Base-by-base conservation (phyloP, 2,329 filamentous ascomycete species). In the Cytospora schulzeri region DNA sequence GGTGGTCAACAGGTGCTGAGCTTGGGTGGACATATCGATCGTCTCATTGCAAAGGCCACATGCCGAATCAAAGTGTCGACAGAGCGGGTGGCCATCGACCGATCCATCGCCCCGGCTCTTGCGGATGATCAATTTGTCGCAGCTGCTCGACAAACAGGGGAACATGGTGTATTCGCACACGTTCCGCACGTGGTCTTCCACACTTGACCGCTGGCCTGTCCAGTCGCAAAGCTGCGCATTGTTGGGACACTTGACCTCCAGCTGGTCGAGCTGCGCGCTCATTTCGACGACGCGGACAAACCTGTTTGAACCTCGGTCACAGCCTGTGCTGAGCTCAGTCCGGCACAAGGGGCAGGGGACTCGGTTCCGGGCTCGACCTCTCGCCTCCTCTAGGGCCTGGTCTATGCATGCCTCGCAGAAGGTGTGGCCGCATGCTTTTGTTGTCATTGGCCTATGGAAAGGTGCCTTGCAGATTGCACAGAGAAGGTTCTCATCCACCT, bases 391-490 rank as follows among this genome's bases (percentile, higher is more conserved):
- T 38, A 58, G 45, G 31, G 81, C 77, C 66, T 79, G 76, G 53
- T 75, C 70, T 29, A 89, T 77, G 70, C 87, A 90, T 5, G 78
- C 77, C 59, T 82, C 81, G 70, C 87, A 90, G 71, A 90, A 90
- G 15, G 85, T 87, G 72, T 90, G 87, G 64, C 88, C 84, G 74
- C 87, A 90, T 9, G 78, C 76, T 15, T 68, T 69, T 0, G 86
- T 88, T 51, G 86, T 87, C 56, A 87, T 79, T 0, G 87, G 86
- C 17, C 83, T 79, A 56, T 89, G 77, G 51, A 89, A 80, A 3
- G 87, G 83, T 14, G 85, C 81, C 69, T 84, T 85, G 75, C 87
- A 90, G 56, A 77, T 75, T 19, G 74, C 73, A 62, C 76, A 77
- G 50, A 74, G 67, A n/a, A 77, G 71, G 19, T 74, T 74, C 31